Base-by-base conservation (phyloP, 1,284 basidiomycete species). In the Moesziomyces aphidis region DNA sequence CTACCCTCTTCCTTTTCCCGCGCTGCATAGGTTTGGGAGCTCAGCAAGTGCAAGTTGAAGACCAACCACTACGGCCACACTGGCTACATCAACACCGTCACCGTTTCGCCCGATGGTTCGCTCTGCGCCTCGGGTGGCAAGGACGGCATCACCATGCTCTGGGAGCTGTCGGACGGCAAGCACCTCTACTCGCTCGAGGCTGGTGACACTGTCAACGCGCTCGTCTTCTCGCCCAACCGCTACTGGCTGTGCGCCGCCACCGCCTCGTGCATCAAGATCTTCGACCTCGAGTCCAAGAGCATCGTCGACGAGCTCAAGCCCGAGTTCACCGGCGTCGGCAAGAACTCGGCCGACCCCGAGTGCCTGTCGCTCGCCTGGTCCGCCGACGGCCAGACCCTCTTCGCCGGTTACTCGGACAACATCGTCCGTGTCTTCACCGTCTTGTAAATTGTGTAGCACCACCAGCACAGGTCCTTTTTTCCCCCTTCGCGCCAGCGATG, bases 171-270 rank as follows among this genome's bases (percentile, higher is more conserved):
- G 88, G 97, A 99, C 89, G 95, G 95, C 90, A 99, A 99, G 89
- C 96, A 99, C 90, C 91, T 99, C 84, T 99, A 99, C 91, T 97
- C 95, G 69, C 92, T 99, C 76, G 97, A 99, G 88, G 97, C 97
- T 59, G 95, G 95, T 79, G 94, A 99, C 87, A 89, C 95, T 81
- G 95, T 99, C 90, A 99, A 99, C 87, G 94, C 97, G 67, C 93
- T 99, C 78, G 96, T 98, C 86, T 99, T 99, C 90, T 97, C 94
- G 34, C 97, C 97, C 79, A 82, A 80, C 79, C 79, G 83, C 73
- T 99, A 99, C 92, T 99, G 97, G 97, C 89, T 99, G 77, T 99
- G 97, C 87, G 97, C 97, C 81, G 97, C 97, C 78, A 99, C 97
- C 76, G 90, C 94, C 73, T 94, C 92, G 85, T 97, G 94, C 87